Base-by-base conservation (phyloP, 306 rosid genomes). In the Vigna hirtella region DNA sequence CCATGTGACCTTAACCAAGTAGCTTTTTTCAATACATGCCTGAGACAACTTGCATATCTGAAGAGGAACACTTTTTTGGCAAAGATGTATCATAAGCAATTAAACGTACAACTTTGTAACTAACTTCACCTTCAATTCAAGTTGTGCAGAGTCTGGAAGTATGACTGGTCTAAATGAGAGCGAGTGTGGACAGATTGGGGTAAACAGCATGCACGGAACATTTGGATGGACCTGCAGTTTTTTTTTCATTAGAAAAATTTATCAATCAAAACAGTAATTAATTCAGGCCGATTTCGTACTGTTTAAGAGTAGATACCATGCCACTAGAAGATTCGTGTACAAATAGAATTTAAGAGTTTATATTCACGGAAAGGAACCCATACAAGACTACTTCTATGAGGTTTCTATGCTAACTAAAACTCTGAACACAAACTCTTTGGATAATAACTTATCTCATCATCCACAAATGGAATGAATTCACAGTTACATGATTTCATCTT, bases 81-180 rank as follows among this genome's bases (percentile, higher is more conserved):
- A 52, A 76, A 67, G 72, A 83, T 0, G 11, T 57, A 62, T 7
- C 74, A 77, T 48, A 50, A 61, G 45, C 78, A 56, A 79, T 71
- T 56, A 77, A 74, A 38, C 53, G 14, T 43, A 47, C 59, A 76
- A 58, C 73, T 86, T 61, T 45, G 53, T 16, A 66, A 81, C 40
- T 14, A 66, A 74, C 57, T 76, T 83, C 88, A 96, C 99, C 99
- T 96, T 96, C 49, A 93, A 69, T 84, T 89, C 97, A 71, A 96
- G 95, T 78, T 88, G 85, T 63, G 99, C 98, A 81, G 98, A 96
- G 81, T 96, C 99, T 13, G 97, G 99, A 85, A 96, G 98, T 84
- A 95, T 93, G 79, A 95, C 99, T 18, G 99, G 99, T 84, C 98
- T 87, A 88, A 93, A 96, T 61, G 99, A 96, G 77, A 96, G 99